These are phyloP conservation scores for Megacollybia marginata DNA, from an alignment of 768 basidiomycete species.

Conservation along the genomic window DNA sequence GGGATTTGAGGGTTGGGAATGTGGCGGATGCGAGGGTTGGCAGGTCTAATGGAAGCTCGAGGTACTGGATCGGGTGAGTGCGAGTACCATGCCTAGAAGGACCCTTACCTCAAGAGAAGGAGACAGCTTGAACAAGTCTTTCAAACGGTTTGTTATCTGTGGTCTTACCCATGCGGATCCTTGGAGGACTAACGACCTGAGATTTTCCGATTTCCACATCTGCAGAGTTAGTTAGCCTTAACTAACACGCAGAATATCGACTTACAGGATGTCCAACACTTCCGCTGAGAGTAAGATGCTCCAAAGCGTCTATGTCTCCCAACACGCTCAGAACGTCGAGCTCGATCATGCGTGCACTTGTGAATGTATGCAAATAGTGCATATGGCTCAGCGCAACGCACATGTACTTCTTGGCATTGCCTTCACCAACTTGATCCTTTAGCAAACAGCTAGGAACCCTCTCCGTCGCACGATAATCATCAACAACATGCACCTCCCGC, in stretches of 20 bases:
- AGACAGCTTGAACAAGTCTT: constrained; percentile 20
- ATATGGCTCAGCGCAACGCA: constrained; percentile 34
- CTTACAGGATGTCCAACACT: constrained; percentile 1
- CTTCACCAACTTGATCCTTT: constrained; percentile 12
- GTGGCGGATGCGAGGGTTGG: constrained; percentile 24
- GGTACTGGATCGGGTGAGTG: constrained; percentile 18
- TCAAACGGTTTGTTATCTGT: constrained; percentile 14
- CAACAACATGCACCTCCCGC: constrained; percentile 36
- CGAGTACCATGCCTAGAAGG: not conserved
- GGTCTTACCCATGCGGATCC: constrained; percentile 23
- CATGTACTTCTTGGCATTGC: constrained; percentile 22
- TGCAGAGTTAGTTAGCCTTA: constrained; percentile 12
- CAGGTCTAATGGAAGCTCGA: constrained; percentile 42
- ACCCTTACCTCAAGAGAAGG: constrained; percentile 18
- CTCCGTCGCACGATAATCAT: constrained; percentile 29
- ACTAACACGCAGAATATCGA: constrained; percentile 17
- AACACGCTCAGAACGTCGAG: no score
- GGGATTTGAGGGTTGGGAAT: constrained; percentile 33
- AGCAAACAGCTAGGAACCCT: constrained; percentile 33
- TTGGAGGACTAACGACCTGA: constrained; percentile 19
- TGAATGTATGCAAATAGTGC: constrained; percentile 23
- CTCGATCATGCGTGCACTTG: no score
- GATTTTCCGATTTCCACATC: constrained; percentile 2
- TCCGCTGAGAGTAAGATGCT: no score
- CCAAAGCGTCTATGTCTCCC: no score